Conservation (phyloP, 129 eudicot genomes). For the Solidago caesia region DNA sequence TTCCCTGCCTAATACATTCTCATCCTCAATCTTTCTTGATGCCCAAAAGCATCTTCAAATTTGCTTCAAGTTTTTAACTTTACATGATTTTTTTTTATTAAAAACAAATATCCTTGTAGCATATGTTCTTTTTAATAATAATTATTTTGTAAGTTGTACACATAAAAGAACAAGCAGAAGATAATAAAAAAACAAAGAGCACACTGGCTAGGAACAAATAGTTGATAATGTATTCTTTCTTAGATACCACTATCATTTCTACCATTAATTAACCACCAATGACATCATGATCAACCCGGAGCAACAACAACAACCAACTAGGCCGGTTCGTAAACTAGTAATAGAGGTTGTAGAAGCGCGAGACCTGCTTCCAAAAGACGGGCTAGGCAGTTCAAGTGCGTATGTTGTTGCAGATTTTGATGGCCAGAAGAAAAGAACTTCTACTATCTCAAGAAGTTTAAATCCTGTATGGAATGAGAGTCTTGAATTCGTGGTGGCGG, state of each 20-base stretch:
- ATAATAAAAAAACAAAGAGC: conserved; percentile 12
- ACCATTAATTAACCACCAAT: conserved; percentile 28
- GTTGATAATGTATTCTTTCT: conserved; percentile 8
- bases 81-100: neutral
- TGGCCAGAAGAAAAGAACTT: conserved; percentile 79
- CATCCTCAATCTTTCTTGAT: conserved; percentile 21
- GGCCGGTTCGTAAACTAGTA: conserved; percentile 49
- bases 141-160: neutral
- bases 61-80: too few relatives aligned
- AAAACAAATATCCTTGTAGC: neutral
- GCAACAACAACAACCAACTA: conserved; percentile 42
- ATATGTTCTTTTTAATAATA: neutral
- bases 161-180: conserved; percentile 20
- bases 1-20: conserved; percentile 29
- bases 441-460: conserved; percentile 60
- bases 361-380: conserved; percentile 93
- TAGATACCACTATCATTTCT: conserved; percentile 32
- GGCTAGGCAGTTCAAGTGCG: conserved; percentile 94
- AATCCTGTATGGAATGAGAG: conserved; percentile 87
- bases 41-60: conserved; percentile 11
- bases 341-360: conserved; percentile 84
- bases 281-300: conserved; percentile 50
- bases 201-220: conserved; percentile 3
- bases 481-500: conserved; percentile 68
- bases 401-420: conserved; percentile 92